Conservation (phyloP, 192 early-diverging fungal genomes). For the Entomortierella chlamydospora region DNA sequence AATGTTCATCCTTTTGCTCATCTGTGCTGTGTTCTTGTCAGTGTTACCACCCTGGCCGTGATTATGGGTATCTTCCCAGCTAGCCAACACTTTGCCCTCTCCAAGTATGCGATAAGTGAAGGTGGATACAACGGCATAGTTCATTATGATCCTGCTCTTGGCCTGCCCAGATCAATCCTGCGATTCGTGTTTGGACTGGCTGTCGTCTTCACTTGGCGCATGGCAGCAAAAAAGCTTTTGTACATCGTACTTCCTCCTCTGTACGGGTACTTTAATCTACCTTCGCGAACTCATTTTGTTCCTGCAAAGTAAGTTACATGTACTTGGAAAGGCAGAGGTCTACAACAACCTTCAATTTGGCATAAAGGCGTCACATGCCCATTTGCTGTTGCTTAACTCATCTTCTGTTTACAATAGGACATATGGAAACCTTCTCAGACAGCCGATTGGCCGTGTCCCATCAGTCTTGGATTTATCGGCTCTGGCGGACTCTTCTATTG, state of each 20-base stretch:
- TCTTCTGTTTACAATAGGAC: too few relatives aligned
- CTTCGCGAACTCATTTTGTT: constrained; percentile 54
- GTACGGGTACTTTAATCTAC: constrained; percentile 63
- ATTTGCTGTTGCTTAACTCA: too few relatives aligned
- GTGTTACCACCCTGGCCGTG: constrained; percentile 48
- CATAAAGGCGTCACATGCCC: too few relatives aligned
- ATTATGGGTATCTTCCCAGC: constrained; percentile 53
- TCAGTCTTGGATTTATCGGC: constrained; percentile 45
- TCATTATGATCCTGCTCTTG: constrained; percentile 29
- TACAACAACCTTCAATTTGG: too few relatives aligned
- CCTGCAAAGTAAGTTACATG: constrained; percentile 38
- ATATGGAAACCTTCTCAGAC: constrained; percentile 42
- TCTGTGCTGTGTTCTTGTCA: not conserved
- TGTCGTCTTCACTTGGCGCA: constrained; percentile 62
- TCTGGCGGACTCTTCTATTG: constrained; percentile 48
- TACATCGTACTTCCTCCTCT: constrained; percentile 64
- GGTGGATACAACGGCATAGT: constrained; percentile 41
- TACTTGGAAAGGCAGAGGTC: too few relatives aligned
- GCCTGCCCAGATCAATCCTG: constrained; percentile 24
- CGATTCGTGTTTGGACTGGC: constrained; percentile 61
- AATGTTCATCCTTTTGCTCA: too few relatives aligned
- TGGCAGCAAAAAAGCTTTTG: constrained; percentile 59
- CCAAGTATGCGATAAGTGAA: constrained; percentile 23
- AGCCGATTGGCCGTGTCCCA: constrained; percentile 48
- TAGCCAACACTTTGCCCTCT: constrained; percentile 42